Base-by-base conservation (phyloP, 2,329 filamentous ascomycete genomes). In the Alternaria rosae region DNA sequence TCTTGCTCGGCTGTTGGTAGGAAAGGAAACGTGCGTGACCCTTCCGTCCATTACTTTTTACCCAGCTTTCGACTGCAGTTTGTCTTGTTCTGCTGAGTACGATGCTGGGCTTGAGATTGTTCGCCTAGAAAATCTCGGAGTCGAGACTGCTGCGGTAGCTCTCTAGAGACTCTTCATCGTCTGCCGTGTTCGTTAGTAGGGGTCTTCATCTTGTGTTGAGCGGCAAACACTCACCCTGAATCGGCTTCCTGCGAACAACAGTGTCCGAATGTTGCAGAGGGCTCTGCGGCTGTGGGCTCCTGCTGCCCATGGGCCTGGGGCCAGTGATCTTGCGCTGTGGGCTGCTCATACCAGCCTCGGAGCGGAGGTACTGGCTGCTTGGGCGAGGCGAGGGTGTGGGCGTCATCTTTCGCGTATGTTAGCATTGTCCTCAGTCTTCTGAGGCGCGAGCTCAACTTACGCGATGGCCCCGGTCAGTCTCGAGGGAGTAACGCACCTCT, bases 401-500 rank as follows among this genome's bases (percentile, higher is more conserved):
- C 8, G 76, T 74, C 55, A 72, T 72, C 76, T 79, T 47, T 32
- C 13, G 25, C 38, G 11, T 41, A 20, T 30, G 47, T 70, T 61
- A 73, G 61, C 58, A 61, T 54, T 51, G 41, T 43, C 54, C 9
- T 56, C 30, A 6, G 13, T 45, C 25, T 21, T 52, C 38, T 23
- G 56, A 38, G 25, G 28, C 35, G 48, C 5, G 23, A 42, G 9
- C 21, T 53, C 6, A 51, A 67, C 72, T 61, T 69, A 75, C 73
- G 30, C 68, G 69, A 57, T 70, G 69, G 28, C 71, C 65, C 20
- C 67, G 77, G 54, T 85, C 82, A 9, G 82, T 84, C 74, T 85
- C 83, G 9, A 85, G 76, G 55, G 79, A 82, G 65, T 84, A 84
- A 43, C 83, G 71, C 35, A 84, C 82, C 72, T 85, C 83, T 62